Percentiles rank a stretch among this genome's conserved stretches.
Evolutionary conservation across 768 basidiomycete species (phyloP).

Genomic region (Amanita muscaria): DNA sequence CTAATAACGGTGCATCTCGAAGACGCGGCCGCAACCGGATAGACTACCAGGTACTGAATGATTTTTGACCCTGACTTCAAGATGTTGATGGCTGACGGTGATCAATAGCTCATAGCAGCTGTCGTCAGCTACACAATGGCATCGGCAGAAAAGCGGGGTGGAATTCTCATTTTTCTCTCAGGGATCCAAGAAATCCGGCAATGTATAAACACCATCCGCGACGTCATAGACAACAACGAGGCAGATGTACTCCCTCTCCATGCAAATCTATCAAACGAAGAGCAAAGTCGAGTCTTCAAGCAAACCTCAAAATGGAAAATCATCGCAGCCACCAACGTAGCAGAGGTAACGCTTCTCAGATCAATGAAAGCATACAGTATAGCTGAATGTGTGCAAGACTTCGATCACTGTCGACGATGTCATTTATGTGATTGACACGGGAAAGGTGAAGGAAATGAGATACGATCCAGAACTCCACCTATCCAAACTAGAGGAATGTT

Average conservation of each 20-base stretch:
- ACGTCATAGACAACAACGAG: constrained; percentile 23
- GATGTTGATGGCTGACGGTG: neutral
- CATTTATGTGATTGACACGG: constrained; percentile 75
- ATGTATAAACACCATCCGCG: constrained; percentile 54
- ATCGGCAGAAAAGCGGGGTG: constrained; percentile 41
- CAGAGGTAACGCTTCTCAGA: constrained; percentile 49
- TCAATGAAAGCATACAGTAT: neutral
- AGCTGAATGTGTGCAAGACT: constrained; percentile 39
- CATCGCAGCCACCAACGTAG: constrained; percentile 86
- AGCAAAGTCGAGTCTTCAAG: constrained; percentile 74
- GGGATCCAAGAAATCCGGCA: constrained; percentile 84
- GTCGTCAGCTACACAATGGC: constrained; percentile 56
- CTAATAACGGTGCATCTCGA: neutral
- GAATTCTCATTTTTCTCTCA: constrained; percentile 83
- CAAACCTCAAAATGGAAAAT: constrained; percentile 66
- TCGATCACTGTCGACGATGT: constrained; percentile 90
- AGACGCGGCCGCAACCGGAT: constrained; percentile 22
- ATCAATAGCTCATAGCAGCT: constrained; percentile 50
- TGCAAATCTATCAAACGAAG: constrained; percentile 78
- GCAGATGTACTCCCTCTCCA: constrained; percentile 71
- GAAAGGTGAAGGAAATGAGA: constrained; percentile 79
- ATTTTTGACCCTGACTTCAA: neutral
- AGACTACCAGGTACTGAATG: constrained; percentile 53
- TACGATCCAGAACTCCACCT: constrained; percentile 64
- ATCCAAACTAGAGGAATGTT: constrained; percentile 69